phyloP scores from a whole-genome alignment of 805 yeast species.

The Hanseniaspora thailandica region DNA sequence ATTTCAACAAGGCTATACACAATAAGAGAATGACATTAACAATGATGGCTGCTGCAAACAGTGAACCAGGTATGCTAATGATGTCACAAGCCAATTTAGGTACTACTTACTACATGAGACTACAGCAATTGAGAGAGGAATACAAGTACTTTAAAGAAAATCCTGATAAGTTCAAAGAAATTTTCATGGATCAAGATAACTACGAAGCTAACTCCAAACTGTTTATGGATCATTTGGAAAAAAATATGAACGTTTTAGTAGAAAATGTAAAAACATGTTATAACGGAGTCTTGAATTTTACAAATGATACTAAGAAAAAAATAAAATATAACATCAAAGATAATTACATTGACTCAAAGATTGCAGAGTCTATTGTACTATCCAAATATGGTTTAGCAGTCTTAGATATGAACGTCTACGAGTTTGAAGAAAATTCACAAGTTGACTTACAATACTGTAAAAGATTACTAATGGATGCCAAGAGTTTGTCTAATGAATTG shows the following conservation, averaged over 20 bases:
- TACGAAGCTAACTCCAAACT: constrained; percentile 18
- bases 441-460: constrained; percentile 48
- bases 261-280: constrained; percentile 32
- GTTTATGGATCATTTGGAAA: constrained; percentile 23
- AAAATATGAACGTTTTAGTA: constrained; percentile 22
- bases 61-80: constrained; percentile 51
- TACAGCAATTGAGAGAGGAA: constrained; percentile 50
- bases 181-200: constrained; percentile 21
- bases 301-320: constrained; percentile 28
- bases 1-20: constrained; percentile 46
- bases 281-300: constrained; percentile 33
- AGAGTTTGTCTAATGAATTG: constrained; percentile 55
- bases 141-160: constrained; percentile 25
- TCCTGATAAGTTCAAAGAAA: constrained; percentile 20
- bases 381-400: constrained; percentile 83
- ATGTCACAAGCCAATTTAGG: constrained; percentile 61
- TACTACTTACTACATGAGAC: constrained; percentile 53
- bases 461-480: constrained; percentile 52
- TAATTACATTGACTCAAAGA: constrained; percentile 32
- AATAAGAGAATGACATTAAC: constrained; percentile 53
- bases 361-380: constrained; percentile 62
- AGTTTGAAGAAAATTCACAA: neutral
- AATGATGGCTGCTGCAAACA: constrained; percentile 64
- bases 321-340: constrained; percentile 25
- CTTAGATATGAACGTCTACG: constrained; percentile 42